Base-by-base conservation (phyloP, 2,329 filamentous ascomycete species). In the Calonectria hawksworthii region DNA sequence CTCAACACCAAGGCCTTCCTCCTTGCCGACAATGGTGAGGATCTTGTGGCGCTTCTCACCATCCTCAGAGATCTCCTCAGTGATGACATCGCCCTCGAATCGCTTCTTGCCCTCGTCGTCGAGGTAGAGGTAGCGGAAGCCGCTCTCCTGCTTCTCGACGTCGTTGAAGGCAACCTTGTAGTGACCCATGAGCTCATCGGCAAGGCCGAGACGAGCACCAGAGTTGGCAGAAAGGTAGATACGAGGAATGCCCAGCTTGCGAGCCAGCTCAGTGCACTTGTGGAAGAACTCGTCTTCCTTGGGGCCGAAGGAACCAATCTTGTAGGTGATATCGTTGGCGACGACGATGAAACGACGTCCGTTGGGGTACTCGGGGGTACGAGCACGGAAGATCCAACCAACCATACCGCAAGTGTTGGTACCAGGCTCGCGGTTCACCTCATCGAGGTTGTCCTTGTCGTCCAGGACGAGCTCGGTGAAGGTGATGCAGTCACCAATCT, bases 141-240 rank as follows among this genome's bases (percentile, higher is more conserved):
- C 97, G 79, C 92, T 89, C 84, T 98, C 94, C 54, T 95, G 97
- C 85, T 93, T 96, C 76, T 87, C 87, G 4, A 91, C 86, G 80
- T 99, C 94, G 85, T 98, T 99, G 96, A 96, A 99, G 3, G 96
- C 97, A 70, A 98, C 96, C 78, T 94, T 97, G 91, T 98, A 99
- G 89, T 98, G 94, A 30, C 96, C 96, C 86, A 99, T 98, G 77
- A 99, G 90, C 89, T 99, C 97, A 81, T 98, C 96, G 75, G 97
- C 97, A 86, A 99, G 94, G 83, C 97, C 97, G 81, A 99, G 95
- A 83, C 97, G 96, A 79, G 97, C 97, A 91, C 97, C 97, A 74
- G 97, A 99, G 91, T 99, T 99, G 85, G 97, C 97, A 85, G 97
- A 99, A 74, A 99, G 90, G 88, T 99, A 99, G 84, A 99, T 96